Conservation (phyloP, 2,329 filamentous ascomycete species). For the Fusarium nematophilum region DNA sequence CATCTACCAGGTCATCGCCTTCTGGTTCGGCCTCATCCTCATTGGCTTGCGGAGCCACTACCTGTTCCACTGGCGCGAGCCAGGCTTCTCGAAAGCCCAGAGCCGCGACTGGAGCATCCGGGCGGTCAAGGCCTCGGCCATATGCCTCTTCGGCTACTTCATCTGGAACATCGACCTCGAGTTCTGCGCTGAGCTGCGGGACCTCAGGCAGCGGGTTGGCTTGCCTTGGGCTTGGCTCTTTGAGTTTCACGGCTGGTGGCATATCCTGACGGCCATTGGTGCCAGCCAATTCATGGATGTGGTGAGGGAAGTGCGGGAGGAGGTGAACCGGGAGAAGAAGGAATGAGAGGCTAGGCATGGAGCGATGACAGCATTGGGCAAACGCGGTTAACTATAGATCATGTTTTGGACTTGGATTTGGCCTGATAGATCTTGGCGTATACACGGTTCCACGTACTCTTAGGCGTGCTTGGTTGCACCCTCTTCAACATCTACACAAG, state of each 20-base stretch:
- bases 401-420: too few species aligned
- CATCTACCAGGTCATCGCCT: constrained; percentile 56
- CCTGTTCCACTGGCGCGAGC: constrained; percentile 48
- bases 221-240: constrained; percentile 66
- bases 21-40: constrained; percentile 48
- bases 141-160: constrained; percentile 58
- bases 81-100: constrained; percentile 44
- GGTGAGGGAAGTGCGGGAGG: constrained; percentile 42
- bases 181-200: constrained; percentile 60
- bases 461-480: too few species aligned
- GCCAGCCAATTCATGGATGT: constrained; percentile 57
- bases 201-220: constrained; percentile 57
- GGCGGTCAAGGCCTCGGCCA: constrained; percentile 45
- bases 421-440: too few species aligned
- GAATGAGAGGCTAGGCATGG: constrained; percentile 11
- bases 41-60: constrained; percentile 50
- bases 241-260: constrained; percentile 74
- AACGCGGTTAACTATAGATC: not conserved
- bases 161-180: constrained; percentile 70
- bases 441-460: too few species aligned
- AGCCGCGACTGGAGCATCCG: constrained; percentile 41
- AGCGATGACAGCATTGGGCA: constrained; percentile 2
- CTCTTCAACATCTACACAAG: too few species aligned
- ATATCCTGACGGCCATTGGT: constrained; percentile 67
- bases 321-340: constrained; percentile 33